Evolutionary conservation across 2,329 filamentous ascomycete genomes (phyloP), one percentile per base, ranked within the genome.

Genomic region (Trichoderma simmonsii): DNA sequence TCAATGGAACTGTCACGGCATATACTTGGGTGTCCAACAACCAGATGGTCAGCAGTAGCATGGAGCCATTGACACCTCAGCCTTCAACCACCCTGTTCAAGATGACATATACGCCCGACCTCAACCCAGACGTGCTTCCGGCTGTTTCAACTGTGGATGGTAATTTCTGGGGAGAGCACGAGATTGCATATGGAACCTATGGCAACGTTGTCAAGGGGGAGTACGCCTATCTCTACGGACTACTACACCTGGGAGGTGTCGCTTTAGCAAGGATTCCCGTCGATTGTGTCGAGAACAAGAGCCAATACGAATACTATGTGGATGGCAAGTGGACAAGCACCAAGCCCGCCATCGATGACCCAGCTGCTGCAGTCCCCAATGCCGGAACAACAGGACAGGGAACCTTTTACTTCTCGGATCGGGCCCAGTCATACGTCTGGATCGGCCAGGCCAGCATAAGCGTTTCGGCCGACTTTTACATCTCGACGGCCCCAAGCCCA

Each of bases 351-450:
- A 72, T 73, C 48, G 48, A 70, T 56, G 60, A 76, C 60, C 26
- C 21, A 8, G 63, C 59, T 6, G 73, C 73, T n/a, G 67, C 71
- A 15, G 60, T 76, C 15, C 66, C 72, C 26, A 74, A 75, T 65
- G 74, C 73, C n/a, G 73, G 75, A 32, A 73, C 73, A n/a, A 73
- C 74, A 12, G 75, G 75, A 2, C 75, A 76, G 60, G 75, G 75
- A 24, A 76, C 75, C 18, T 76, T 73, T 71, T 76, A 75, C 72
- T 76, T 73, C 64, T 75, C 71, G 26, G 63, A 71, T n/a, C 66
- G 36, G 28, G 73, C 72, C 69, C 65, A 73, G 67, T 73, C 70
- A n/a, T 76, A 73, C 32, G 72, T 76, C 54, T 76, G 75, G 75
- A 74, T 76, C 48, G 75, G 75, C n/a, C 75, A 76, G 70, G 71